Base-by-base conservation (phyloP, 768 basidiomycete species). In the Exidia glandulosa region DNA sequence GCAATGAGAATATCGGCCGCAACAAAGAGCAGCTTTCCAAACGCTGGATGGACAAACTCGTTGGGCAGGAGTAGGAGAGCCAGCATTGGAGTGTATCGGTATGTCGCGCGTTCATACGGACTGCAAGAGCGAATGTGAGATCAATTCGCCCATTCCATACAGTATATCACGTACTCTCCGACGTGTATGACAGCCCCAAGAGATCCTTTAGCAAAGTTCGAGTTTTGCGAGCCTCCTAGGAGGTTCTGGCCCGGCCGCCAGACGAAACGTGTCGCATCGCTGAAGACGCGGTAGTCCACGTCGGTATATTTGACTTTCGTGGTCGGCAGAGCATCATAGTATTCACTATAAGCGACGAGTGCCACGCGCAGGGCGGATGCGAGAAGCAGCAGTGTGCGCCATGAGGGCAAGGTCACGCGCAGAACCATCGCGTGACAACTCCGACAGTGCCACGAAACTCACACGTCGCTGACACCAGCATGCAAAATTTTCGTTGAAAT, bases 211-310 rank as follows among this genome's bases (percentile, higher is more conserved):
- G 87, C 90, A 27, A 62, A 64, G 66, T 86, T 87, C 30, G 63
- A 71, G 32, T 68, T 62, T 10, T 62, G 70, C 41, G 76, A 69
- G n/a, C 72, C 65, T 58, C 45, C 23, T 13, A 19, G 45, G 6
- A 32, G 27, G 50, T 54, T 27, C 14, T 27, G 50, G 25, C 50
- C 10, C 36, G 85, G 80, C 52, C 76, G 67, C 30, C 82, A 69
- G 32, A 90, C 67, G 68, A 90, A 91, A 45, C 73, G 75, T 1
- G 93, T 85, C 3, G 96, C 96, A 70, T 98, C 95, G 52, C 82
- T 88, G 76, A 97, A 96, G 65, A 99, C 95, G 36, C 84, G 81
- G 72, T 97, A 98, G 73, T 99, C 96, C 64, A 98, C 79, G 72
- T 99, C 96, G n/a, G 96, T 98, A 69, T 98, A 99, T 72, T 94